Base-by-base conservation (phyloP, 768 basidiomycete species). In the Amanita polypyramis region DNA sequence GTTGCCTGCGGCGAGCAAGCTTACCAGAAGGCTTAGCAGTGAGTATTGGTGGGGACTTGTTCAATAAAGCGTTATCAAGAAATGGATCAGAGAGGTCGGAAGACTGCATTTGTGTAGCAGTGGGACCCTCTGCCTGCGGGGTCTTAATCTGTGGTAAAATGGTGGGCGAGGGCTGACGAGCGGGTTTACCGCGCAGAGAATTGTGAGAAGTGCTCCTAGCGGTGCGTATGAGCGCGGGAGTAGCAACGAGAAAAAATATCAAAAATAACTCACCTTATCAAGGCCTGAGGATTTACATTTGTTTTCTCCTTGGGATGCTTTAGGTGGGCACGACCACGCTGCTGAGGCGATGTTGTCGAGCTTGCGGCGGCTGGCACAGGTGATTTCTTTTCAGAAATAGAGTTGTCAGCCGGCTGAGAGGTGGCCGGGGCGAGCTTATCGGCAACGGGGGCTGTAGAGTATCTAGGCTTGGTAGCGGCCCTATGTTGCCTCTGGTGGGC, bases 111-210 rank as follows among this genome's bases (percentile, higher is more conserved):
- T 64, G 51, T 43, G 66, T 62, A 49, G 67, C 63, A 47, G 55
- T 52, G 52, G 64, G 62, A 58, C 62, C 75, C 76, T 82, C 82
- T 77, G 73, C 80, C 75, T 82, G 80, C 75, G 78, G 76, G 75
- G 79, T 62, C 50, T 56, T 51, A 44, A 27, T 38, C 49, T 52
- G 41, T 46, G 54, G 52, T 41, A 64, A 58, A 36, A 72, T 62
- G 29, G 77, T 76, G 14, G 80, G 80, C 34, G 83, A 84, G 17
- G 79, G 74, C 59, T 82, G 82, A 51, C 80, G 80, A 49, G 61
- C 66, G 55, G 67, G 71, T 64, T 68, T 73, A 63, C 74, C 63
- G 48, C 58, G 70, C 47, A 66, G 39, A 52, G 65, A 62, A 14
- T 69, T 66, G 32, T 62, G 64, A 19, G 79, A 80, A 40, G 65